Percentiles rank a stretch among this genome's conserved stretches.
These are phyloP conservation scores for Coemansia sp. DNA, from an alignment of 192 early-diverging fungal genomes.

Conservation along the genomic window DNA sequence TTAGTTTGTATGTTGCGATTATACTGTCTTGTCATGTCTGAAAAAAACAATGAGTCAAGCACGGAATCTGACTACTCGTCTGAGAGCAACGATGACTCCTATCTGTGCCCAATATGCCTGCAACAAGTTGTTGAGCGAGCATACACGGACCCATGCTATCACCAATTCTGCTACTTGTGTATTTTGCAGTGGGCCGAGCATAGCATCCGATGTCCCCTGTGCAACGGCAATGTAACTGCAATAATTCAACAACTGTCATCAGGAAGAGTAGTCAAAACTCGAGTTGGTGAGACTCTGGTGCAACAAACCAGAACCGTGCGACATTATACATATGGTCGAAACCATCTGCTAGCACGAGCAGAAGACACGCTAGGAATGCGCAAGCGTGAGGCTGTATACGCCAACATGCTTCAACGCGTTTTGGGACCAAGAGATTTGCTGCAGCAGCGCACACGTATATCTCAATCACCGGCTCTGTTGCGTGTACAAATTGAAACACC, in stretches of 20 bases:
- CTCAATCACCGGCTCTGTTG: neutral
- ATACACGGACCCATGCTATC: constrained; percentile 49
- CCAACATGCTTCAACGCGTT: constrained; percentile 15
- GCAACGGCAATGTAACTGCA: constrained; percentile 27
- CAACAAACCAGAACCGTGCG: neutral
- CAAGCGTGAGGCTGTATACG: constrained; percentile 35
- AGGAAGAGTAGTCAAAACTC: constrained; percentile 1
- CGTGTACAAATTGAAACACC: constrained; percentile 4
- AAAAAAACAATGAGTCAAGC: neutral
- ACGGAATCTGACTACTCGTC: neutral
- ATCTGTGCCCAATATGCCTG: constrained; percentile 43
- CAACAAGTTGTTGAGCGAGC: constrained; percentile 13
- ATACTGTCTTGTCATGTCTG: neutral
- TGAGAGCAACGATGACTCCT: constrained; percentile 2
- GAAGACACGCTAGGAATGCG: constrained; percentile 20
- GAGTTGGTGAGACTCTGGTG: neutral
- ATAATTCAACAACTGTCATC: constrained; percentile 19
- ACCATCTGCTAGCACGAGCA: neutral
- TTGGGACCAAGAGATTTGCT: neutral
- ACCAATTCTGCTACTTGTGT: constrained; percentile 52
- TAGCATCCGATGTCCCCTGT: constrained; percentile 46
- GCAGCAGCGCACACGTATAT: neutral
- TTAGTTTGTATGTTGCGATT: neutral
- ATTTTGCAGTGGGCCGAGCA: constrained; percentile 53
- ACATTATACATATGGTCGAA: constrained; percentile 13